Evolutionary conservation across 164 flowering plant genomes (phyloP).

Genomic region (Sedum album): DNA sequence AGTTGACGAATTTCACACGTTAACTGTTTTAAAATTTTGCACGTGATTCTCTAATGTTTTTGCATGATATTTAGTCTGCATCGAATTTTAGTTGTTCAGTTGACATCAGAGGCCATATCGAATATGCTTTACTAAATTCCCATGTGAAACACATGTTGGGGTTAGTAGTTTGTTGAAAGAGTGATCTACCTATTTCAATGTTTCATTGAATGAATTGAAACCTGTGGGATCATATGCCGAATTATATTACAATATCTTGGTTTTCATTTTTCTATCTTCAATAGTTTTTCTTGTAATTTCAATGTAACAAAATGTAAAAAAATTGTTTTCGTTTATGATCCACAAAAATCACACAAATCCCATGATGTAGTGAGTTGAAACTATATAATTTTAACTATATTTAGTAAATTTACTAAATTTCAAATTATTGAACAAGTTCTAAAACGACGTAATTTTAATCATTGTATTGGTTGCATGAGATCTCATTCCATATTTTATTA

Average conservation of each 20-base stretch:
- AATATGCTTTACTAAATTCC: background rate
- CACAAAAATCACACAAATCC: too few species aligned
- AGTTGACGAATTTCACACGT: background rate
- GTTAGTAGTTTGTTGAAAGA: background rate
- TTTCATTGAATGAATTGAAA: background rate
- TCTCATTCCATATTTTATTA: too few species aligned
- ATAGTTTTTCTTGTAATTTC: background rate
- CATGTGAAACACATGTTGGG: background rate
- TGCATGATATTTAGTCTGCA: background rate
- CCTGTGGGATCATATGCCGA: too few species aligned
- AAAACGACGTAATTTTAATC: too few species aligned
- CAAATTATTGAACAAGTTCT: too few species aligned
- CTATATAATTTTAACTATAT: too few species aligned
- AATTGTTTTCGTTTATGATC: too few species aligned
- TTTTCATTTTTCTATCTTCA: background rate
- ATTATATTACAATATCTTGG: background rate
- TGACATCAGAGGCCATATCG: background rate
- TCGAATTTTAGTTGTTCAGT: background rate
- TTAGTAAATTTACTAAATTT: too few species aligned
- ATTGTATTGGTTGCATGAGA: too few species aligned
- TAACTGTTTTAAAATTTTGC: background rate
- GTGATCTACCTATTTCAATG: background rate
- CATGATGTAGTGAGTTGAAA: too few species aligned
- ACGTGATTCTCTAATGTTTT: background rate
- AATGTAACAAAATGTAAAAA: too few species aligned